Evolutionary conservation across 23 red algal genomes (phyloP), one percentile per base, ranked within the genome.

Genomic region (Rhodosorus marinus): DNA sequence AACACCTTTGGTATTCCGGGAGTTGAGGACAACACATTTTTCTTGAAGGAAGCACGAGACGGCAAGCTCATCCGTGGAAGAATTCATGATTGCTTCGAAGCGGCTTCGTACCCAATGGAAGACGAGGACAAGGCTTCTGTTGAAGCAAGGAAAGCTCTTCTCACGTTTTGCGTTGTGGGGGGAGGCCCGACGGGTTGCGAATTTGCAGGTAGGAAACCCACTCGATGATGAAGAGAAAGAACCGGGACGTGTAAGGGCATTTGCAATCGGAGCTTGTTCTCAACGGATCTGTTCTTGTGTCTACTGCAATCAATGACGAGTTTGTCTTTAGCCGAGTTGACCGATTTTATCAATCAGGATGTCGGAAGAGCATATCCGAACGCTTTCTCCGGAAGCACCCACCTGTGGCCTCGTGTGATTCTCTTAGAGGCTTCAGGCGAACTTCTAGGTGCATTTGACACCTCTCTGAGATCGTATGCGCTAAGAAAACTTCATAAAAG

Each of bases 21-120:
- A 0, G 87, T 74, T 38, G 45, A 47, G 7, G 62, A 94, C 31
- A 52, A 94, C 49, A 72, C 67, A 30, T 83, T 60, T 53, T 94
- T 94, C 49, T 47, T 94, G 31, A 94, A 94, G 57, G 77, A 83
- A 42, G 75, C 84, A 20, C 52, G 49, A 8, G 87, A 94, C 57
- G 87, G 72, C 5, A 46, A 75, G 5, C 59, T 67, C 20, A 43
- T 94, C 49, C 87, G 87, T 26, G 33, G 42, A 43, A 69, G 62
- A 11, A 61, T 94, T 24, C 49, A 83, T 7, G 69, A 67, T 32
- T 35, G 30, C 11, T 76, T 94, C 59, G 87, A 94, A 45, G 51
- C 47, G 30, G 87, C 87, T 7, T 66, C 58, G 24, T 53, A 83
- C 50, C 87, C 87, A 17, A 31, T 52, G 21, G 70, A 65, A 52